These are phyloP conservation scores for Zalaria sp. DNA, from an alignment of 2,329 filamentous ascomycete species.

Conservation along the genomic window DNA sequence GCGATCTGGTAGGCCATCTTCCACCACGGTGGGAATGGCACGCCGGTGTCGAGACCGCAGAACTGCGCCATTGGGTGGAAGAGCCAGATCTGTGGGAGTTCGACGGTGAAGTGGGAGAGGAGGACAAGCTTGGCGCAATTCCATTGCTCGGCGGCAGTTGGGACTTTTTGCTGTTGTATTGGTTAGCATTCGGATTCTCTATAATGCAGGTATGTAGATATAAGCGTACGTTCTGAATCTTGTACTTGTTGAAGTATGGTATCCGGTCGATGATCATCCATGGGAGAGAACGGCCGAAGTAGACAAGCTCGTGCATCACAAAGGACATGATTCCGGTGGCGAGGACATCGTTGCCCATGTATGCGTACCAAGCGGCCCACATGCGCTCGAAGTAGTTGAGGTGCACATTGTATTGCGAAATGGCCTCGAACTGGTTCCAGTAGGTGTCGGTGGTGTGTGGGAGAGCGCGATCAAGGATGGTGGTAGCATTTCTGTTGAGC, in stretches of 20 bases:
- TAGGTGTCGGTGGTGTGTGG: slow-evolving; percentile 39
- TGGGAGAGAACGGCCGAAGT: slow-evolving; percentile 82
- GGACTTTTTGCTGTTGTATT: slow-evolving; percentile 55
- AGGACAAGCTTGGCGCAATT: slow-evolving; percentile 87
- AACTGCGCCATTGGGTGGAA: slow-evolving; percentile 95
- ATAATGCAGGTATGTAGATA: slow-evolving; percentile 7
- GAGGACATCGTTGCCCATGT: slow-evolving; percentile 93
- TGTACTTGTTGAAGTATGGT: slow-evolving; percentile 80
- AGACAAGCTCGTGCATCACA: slow-evolving; percentile 81
- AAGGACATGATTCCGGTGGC: slow-evolving; percentile 98
- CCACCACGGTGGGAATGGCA: slow-evolving; percentile 74
- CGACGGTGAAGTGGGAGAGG: slow-evolving; percentile 91
- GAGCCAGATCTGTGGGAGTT: slow-evolving; percentile 96
- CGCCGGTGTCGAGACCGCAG: slow-evolving; percentile 74
- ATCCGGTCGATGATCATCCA: slow-evolving; percentile 88
- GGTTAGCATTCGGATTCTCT: slow-evolving; percentile 5
- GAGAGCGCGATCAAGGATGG: slow-evolving; percentile 18
- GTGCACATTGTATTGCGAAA: slow-evolving; percentile 62
- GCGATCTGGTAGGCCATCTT: slow-evolving; percentile 87
- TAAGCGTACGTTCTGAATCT: slow-evolving; percentile 67
- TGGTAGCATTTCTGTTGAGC: slow-evolving; percentile 15
- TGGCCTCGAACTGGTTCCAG: slow-evolving; percentile 51
- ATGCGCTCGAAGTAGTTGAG: slow-evolving; percentile 77
- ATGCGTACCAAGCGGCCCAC: slow-evolving; percentile 94
- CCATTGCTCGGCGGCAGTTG: slow-evolving; percentile 87